Evolutionary conservation across 2,329 filamentous ascomycete species (phyloP).

Genomic region (Cercospora sojina): DNA sequence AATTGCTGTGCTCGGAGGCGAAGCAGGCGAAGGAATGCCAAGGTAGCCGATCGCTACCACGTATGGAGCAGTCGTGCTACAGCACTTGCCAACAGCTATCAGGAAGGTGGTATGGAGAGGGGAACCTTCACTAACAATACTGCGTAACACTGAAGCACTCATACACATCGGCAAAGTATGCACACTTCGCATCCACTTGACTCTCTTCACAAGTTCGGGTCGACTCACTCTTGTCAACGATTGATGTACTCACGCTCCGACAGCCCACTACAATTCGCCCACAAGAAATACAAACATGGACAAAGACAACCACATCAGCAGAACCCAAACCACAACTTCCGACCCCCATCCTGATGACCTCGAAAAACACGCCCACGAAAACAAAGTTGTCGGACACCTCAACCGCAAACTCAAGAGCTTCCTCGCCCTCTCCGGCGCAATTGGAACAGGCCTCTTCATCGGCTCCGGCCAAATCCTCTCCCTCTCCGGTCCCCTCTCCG

Average conservation of each 20-base stretch:
- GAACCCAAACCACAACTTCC: not conserved
- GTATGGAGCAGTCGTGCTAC: not conserved
- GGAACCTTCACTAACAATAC: not conserved
- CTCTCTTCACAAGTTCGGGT: not conserved
- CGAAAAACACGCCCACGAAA: not conserved
- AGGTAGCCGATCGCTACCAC: not conserved
- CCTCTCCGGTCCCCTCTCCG: slow-evolving; percentile 36
- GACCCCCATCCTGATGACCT: not conserved
- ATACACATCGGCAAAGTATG: not conserved
- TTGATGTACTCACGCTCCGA: too few species aligned
- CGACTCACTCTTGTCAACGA: too few species aligned
- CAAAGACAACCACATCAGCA: slow-evolving; percentile 1
- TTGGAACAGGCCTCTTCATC: slow-evolving; percentile 38
- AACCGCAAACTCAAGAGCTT: slow-evolving; percentile 60
- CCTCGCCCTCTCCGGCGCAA: slow-evolving; percentile 52
- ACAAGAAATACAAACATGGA: not conserved
- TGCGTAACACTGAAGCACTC: not conserved
- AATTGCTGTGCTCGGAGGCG: too few species aligned
- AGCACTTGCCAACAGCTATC: not conserved
- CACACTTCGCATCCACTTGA: not conserved
- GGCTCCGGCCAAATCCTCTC: slow-evolving; percentile 31
- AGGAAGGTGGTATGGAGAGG: not conserved
- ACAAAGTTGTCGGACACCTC: slow-evolving; percentile 19
- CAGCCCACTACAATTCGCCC: too few species aligned
- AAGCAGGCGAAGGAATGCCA: not conserved